Evolutionary conservation across 306 rosid genomes (phyloP), one percentile per base, ranked within the genome.

Genomic region (Comarum palustre): DNA sequence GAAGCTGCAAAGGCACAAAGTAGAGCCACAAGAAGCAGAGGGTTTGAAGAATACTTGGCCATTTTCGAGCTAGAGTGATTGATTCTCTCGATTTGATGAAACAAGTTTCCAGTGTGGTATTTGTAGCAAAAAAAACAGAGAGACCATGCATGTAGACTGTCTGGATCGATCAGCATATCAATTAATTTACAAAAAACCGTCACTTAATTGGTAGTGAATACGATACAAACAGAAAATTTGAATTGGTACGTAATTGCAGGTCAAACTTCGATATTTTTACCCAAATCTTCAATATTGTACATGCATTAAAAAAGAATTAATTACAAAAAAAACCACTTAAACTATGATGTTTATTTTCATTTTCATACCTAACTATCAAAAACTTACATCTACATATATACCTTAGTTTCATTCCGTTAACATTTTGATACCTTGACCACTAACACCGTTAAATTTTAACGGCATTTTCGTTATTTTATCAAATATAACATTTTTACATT

Each of bases 1-100:
- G 65, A 50, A 42, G 43, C 68, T 59, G 69, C 76, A 41, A 65
- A 29, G 45, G 62, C 14, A 45, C 47, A 59, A 3, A 73, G 59
- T n/a, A 73, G 46, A 73, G 57, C 43, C n/a, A 45, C 27, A 1
- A 58, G 42, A 41, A 58, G 17, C 61, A 42, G 32, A 57, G 57
- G 34, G 39, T 24, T 17, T 57, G 75, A 72, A 41, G 43, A 13
- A 19, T 25, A 22, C 52, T 67, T 42, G 8, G n/a, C 43, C 68
- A 58, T 45, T 72, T 58, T 41, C 0, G 14, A 39, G 67, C 57
- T 16, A 60, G 42, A 17, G 6, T 31, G 2, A 15, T 42, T 12
- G 45, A 6, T 58, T 27, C 2, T 68, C 43, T 68, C 45, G 45
- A 20, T 60, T 29, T 32, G n/a, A 12, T 69, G 27, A 17, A 31